Evolutionary conservation across 2,329 filamentous ascomycete genomes (phyloP), one percentile per base, ranked within the genome.

Genomic region (Lasiodiplodia sp.): DNA sequence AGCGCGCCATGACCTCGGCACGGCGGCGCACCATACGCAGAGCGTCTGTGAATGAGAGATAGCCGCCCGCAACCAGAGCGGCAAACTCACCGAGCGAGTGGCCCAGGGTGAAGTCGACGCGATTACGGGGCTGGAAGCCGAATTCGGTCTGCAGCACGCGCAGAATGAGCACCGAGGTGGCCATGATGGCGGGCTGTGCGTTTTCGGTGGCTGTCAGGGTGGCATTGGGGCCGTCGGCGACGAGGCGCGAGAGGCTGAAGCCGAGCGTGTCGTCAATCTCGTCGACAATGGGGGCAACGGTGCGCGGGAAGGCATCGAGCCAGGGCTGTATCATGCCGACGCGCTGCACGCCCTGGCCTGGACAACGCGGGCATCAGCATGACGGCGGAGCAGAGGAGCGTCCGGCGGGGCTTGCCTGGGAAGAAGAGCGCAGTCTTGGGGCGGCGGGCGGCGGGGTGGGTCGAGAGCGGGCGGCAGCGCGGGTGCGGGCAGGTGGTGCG

Each of bases 151-250:
- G 93, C 71, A 98, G 86, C 70, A 97, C 90, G 68, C 92, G 91
- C 67, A 97, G 86, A 76, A 97, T 96, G 69, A 97, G 87, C 76
- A 97, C 90, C 34, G 93, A 96, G 4, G 93, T 96, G 16, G 94
- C 93, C 93, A 98, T 97, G 79, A 97, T 97, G 74, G 95, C 94
- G 1, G 95, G 95, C 80, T 98, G 95, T 4, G 95, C 92, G 77
- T 97, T 94, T 72, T 92, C 88, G 4, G 95, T 97, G 68, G 88
- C 87, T 51, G 92, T 96, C 68, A 98, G 88, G 64, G 86, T 82
- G 68, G 88, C 89, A 73, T 92, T 92, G 1, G 95, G 92, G 0
- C 95, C 94, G 34, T 92, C 84, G 69, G 90, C 89, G 73, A 97
- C 97, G 69, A 95, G 86, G 31, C 86, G 84, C 49, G 92, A 94